Evolutionary conservation across 2,329 filamentous ascomycete genomes (phyloP), one percentile per base, ranked within the genome.

Genomic region (Dendryphion nanum): DNA sequence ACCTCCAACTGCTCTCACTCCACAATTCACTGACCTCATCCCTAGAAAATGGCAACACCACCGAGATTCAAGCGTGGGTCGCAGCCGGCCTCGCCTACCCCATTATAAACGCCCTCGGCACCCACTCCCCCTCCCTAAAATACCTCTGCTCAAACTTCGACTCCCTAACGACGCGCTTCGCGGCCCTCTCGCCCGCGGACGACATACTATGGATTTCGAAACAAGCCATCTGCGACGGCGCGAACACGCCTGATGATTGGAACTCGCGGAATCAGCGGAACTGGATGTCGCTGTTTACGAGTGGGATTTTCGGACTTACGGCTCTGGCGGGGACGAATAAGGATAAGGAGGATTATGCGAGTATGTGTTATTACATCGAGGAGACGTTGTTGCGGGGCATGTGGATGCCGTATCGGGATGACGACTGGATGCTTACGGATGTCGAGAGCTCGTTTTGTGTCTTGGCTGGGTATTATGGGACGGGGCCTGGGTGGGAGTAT

Each of bases 81-180:
- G 7, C 16, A 26, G n/a, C 23, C 8, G 8, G 8, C 8, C 8
- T 8, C 23, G n/a, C 23, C 23, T 26, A 26, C 23, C 8, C 23
- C 23, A n/a, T 26, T 8, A 26, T 26, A 26, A 26, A 26, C 23
- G n/a, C 23, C 8, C 23, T 26, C 23, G 8, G 8, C 23, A 31
- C 8, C 29, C 7, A 7, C 29, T 7, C 29, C 8, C 16, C 29
- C 7, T 31, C 15, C 15, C 29, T 31, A 7, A 7, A 31, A 31
- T 31, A 31, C 29, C 29, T 31, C 29, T 31, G 29, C 29, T 7
- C 8, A 10, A 31, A 31, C 29, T 31, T 31, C 29, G 8, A 10
- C 29, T 10, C 29, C 29, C 29, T 31, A 31, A 31, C 29, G 7
- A 10, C 29, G 8, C 29, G 29, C 29, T 31, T 10, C 29, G 15